Base-by-base conservation (phyloP, 306 rosid genomes). In the Chamaecrista fasciculata region DNA sequence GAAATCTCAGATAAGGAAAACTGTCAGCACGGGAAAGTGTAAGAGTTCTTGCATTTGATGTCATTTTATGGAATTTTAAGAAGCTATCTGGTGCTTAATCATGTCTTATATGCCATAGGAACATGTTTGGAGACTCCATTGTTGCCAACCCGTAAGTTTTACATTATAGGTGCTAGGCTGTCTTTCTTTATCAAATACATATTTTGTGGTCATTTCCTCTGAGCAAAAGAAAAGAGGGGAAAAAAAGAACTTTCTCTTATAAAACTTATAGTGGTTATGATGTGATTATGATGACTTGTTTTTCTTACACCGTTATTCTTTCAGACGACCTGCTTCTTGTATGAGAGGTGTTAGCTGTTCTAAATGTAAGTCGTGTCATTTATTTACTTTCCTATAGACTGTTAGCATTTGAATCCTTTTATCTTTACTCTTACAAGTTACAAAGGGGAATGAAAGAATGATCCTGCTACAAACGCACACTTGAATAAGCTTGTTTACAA, bases 91-190 rank as follows among this genome's bases (percentile, higher is more conserved):
- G 51, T 33, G 12, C 31, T 62, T 42, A 47, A 26, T 11, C 23
- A 52, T 49, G 24, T 66, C 14, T 36, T 62, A 15, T 64, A 53
- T 62, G 51, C 47, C 68, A 40, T 78, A 89, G 92, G 74, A 82
- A 84, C 78, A 59, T 89, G 61, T 89, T 86, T 81, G 85, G 86
- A 14, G 69, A 80, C 76, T 84, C 87, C 40, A 76, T 74, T 15
- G 40, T 9, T 2, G 78, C 58, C 62, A 79, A 18, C 43, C 80
- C 74, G 92, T 89, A 79, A 80, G 96, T 86, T 59, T 56, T 42
- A 39, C 15, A 68, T 68, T 52, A 16, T 59, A 20, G 6, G 23
- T 2, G 25, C 15, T 75, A 42, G 29, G 26, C 53, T 9, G 31
- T 16, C 29, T 55, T 55, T 16, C 57, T 36, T 8, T 52, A 26